Evolutionary conservation across 345 rosid genomes (phyloP), one percentile per base, ranked within the genome.

Genomic region (Pistacia atlantica): DNA sequence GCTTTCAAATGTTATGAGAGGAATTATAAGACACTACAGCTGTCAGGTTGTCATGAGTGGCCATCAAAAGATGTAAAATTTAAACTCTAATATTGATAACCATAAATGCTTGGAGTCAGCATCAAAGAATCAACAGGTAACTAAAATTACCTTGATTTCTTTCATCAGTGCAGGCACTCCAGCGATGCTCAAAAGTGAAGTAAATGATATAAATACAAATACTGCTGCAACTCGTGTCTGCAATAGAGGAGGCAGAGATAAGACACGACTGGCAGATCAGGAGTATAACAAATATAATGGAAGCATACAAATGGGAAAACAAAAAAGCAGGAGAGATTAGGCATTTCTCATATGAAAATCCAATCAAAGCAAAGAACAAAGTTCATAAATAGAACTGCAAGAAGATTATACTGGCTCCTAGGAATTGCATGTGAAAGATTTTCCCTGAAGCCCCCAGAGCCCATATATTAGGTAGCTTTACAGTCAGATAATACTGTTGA

Each of bases 181-280:
- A 65, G 94, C 91, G 11, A 94, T 87, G 77, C 97, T 89, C 83
- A 94, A 87, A 73, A 96, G 95, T 11, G 95, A 90, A 69, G 97
- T 86, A 84, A 94, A 96, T 60, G 99, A 96, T 64, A 94, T 81
- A 69, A 94, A 94, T 9, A 85, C 89, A 83, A 96, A 96, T 58
- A 96, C 80, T 3, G 98, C 97, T 8, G 97, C 87, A 69, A 94
- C 98, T 84, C 97, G 90, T 37, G 90, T 87, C 98, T 96, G 95
- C 73, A 85, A 88, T 37, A 80, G 58, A 75, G 20, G 54, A 78
- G 65, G 52, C 42, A 31, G 25, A 87, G 62, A 79, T 70, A 28
- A 75, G 52, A 65, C 68, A 63, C 38, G 1, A 46, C 16, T 10
- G 8, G 1, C 17, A 22, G 14, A 52, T 52, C 25, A 52, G 51